Evolutionary conservation across 805 yeast genomes (phyloP), one percentile per base, ranked within the genome.

Genomic region (Starmera amethionina): DNA sequence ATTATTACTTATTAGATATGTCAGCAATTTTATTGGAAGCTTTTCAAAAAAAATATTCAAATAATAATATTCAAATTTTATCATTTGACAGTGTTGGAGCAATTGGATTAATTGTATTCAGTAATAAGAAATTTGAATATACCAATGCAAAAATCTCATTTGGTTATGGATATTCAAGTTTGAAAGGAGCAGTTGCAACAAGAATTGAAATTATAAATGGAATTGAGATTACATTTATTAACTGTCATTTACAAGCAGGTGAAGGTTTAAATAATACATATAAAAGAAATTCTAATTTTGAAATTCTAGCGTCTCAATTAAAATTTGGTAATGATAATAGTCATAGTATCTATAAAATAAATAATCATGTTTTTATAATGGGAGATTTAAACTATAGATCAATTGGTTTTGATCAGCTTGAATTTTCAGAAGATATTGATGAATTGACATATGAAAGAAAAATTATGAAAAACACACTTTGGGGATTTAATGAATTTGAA

Each of bases 331-430:
- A 79, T 47, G 79, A 16, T 16, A 3, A 16, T 16, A 16, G 76
- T 4, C 67, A 58, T 50, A 71, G 77, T 19, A 59, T 73, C 22
- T 54, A 78, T 35, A 72, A 72, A 44, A 77, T 79, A 0, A 48
- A 59, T 1, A 50, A 70, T 10, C 95, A 83, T 54, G 60, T 79
- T 5, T 81, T 88, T 51, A 57, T 88, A 39, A 61, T 85, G 68
- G 97, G 97, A 0, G 97, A 89, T 59, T 64, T 89, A 50, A 89
- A 89, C 55, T 89, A 83, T 58, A 67, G 97, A 35, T 72, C 82
- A 16, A 4, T 16, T 16, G 18, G 18, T 16, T 7, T 32, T 32
- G 19, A 32, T 11, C 9, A 15, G 8, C 3, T 7, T 30, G 12
- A 30, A 13, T 15, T 47, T 52, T 1, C 40, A 41, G 52, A 42